Base-by-base conservation (phyloP, 1,284 basidiomycete genomes). In the Ceratobasidium sp. region DNA sequence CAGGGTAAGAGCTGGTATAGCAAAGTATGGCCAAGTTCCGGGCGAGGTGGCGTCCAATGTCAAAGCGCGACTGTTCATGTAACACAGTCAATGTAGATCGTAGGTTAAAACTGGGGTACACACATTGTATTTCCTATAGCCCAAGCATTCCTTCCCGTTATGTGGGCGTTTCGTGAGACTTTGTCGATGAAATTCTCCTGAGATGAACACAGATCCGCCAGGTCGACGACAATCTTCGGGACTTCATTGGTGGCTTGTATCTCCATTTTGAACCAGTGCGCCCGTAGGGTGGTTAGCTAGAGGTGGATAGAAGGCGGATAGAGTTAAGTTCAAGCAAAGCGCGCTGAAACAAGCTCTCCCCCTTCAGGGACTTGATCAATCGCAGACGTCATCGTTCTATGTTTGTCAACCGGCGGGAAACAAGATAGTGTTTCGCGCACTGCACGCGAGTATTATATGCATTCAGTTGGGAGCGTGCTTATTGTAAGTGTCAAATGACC, bases 71-170 rank as follows among this genome's bases (percentile, higher is more conserved):
- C 69, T 72, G 8, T 14, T 33, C 29, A 6, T 19, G 33, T 22
- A 19, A 19, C 5, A 27, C 6, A 41, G 31, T 53, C 19, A 44
- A n/a, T n/a, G 19, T 51, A 24, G 6, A n/a, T 17, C 50, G 19
- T 24, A 51, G 11, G 33, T 11, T 11, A 60, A 11, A 45, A 47
- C 14, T 11, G 33, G 2, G 29, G 24, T 41, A 72, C 69, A 22
- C n/a, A 72, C 69, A 72, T 31, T 24, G 69, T 72, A 33, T 72
- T 72, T 11, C 17, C 29, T 15, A 72, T 31, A 27, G 69, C 69
- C 57, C 48, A 44, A 53, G 69, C 69, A 22, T 57, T 57, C 33
- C 51, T n/a, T 33, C 44, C 47, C 14, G 56, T 59, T 29, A 72
- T 62, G 24, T 53, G 17, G 22, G 69, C 69, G 27, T 72, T 62